phyloP scores from a whole-genome alignment of 2,329 filamentous ascomycete species.

The Blumeriella jaapii region DNA sequence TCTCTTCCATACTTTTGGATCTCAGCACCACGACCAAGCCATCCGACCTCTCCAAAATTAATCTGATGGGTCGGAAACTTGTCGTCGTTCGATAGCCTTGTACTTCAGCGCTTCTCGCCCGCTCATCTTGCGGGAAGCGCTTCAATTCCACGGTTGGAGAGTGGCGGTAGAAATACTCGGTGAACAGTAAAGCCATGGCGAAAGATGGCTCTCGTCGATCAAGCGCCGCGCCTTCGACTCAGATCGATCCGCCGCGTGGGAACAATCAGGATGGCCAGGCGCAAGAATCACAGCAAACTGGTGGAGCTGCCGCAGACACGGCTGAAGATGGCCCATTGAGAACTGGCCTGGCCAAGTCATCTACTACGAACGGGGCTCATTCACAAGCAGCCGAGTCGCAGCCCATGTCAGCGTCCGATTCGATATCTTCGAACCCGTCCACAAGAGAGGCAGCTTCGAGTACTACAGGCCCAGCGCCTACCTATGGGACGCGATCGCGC shows the following conservation, averaged over 20 bases:
- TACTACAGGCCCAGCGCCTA: constrained; percentile 29
- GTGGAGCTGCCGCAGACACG: constrained; percentile 7
- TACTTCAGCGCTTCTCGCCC: constrained; percentile 26
- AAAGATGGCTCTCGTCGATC: constrained; percentile 22
- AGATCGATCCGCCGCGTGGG: constrained; percentile 11
- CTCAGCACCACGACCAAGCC: neutral
- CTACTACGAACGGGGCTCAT: constrained; percentile 10
- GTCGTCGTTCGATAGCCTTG: constrained; percentile 24
- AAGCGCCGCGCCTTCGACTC: constrained; percentile 18
- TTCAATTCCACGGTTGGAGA: constrained; percentile 13
- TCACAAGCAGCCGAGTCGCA: constrained; percentile 27
- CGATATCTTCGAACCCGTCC: constrained; percentile 34
- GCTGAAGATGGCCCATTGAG: constrained; percentile 5
- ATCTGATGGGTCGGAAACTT: constrained; percentile 25
- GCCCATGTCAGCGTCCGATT: constrained; percentile 38
- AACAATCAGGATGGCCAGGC: constrained; percentile 11
- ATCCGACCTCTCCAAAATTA: neutral
- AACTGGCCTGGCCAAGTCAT: constrained; percentile 8
- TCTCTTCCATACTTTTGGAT: neutral
- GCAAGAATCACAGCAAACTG: constrained; percentile 10
- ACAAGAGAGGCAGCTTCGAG: constrained; percentile 34
- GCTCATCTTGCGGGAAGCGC: constrained; percentile 24
- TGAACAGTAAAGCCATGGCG: constrained; percentile 17
- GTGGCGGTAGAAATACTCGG: constrained; percentile 1
- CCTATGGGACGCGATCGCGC: constrained; percentile 88